Evolutionary conservation across 1,284 basidiomycete species (phyloP).

Genomic region (Ganoderma sp.): DNA sequence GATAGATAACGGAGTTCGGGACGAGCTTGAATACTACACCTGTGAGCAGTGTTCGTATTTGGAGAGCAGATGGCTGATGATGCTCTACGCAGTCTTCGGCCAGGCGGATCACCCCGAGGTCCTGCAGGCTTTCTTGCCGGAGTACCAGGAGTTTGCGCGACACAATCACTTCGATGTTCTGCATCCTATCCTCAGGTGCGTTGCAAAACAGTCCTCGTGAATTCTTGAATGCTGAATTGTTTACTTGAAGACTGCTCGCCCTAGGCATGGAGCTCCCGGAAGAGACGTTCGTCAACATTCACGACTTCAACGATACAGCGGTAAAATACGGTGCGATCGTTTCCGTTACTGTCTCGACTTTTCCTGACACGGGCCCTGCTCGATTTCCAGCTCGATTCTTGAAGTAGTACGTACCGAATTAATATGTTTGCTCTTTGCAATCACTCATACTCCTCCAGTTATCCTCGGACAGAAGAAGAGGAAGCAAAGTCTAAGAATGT

Average conservation of each 20-base stretch:
- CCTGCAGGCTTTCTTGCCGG: slow-evolving; percentile 60
- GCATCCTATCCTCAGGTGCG: slow-evolving; percentile 55
- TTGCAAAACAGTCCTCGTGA: slow-evolving; percentile 19
- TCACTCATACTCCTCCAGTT: slow-evolving; percentile 27
- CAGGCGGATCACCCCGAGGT: slow-evolving; percentile 51
- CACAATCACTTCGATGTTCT: slow-evolving; percentile 59
- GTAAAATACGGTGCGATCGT: slow-evolving; percentile 39
- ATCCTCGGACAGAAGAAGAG: slow-evolving; percentile 50
- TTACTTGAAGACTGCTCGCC: slow-evolving; percentile 49
- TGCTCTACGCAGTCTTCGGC: slow-evolving; percentile 47
- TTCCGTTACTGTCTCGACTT: not conserved
- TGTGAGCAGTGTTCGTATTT: slow-evolving; percentile 42
- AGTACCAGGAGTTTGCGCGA: slow-evolving; percentile 57
- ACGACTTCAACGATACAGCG: slow-evolving; percentile 36
- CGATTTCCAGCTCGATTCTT: slow-evolving; percentile 39
- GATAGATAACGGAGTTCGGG: slow-evolving; percentile 41
- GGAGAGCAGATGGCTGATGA: not conserved
- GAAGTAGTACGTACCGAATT: slow-evolving; percentile 41
- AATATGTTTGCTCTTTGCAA: not conserved
- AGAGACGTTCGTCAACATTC: slow-evolving; percentile 41
- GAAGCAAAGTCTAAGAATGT: slow-evolving; percentile 57
- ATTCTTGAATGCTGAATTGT: not conserved
- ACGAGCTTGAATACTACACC: slow-evolving; percentile 65
- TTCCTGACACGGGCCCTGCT: not conserved
- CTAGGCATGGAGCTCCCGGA: slow-evolving; percentile 43